Percentiles rank a stretch among this genome's conserved stretches.
phyloP scores from a whole-genome alignment of 2,329 filamentous ascomycete species.

The Cladosporium oxysporum region DNA sequence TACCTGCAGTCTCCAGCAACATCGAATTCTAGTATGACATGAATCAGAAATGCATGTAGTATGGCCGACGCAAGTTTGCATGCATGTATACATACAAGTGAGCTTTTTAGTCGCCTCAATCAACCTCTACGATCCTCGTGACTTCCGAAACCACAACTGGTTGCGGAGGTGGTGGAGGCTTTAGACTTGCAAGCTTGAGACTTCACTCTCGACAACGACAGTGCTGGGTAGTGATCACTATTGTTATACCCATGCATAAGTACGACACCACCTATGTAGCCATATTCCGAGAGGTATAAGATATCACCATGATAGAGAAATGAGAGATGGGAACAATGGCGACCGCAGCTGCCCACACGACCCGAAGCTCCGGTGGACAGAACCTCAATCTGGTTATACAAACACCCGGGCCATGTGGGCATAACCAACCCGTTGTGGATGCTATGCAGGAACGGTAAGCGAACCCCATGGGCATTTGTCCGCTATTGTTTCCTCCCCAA shows the following conservation, averaged over 20 bases:
- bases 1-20: no score
- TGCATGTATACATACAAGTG: not conserved
- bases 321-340: not conserved
- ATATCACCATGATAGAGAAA: not conserved
- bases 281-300: not conserved
- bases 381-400: not conserved
- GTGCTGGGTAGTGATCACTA: not conserved
- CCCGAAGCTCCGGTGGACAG: not conserved
- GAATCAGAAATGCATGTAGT: not conserved
- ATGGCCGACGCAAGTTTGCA: not conserved
- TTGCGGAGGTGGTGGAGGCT: not conserved
- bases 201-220: not conserved
- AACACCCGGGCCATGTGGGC: not conserved
- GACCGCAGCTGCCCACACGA: conserved; percentile 3
- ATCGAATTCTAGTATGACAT: not conserved
- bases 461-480: not conserved
- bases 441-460: not conserved
- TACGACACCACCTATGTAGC: not conserved
- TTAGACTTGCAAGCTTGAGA: not conserved
- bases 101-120: not conserved
- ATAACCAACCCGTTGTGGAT: not conserved
- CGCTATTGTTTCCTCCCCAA: not conserved
- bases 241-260: not conserved
- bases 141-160: not conserved
- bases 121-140: not conserved